A percentile compares a stretch with the other conserved stretches of the same genome.
Evolutionary conservation across 1,139 yeast species (phyloP).

Genomic region (Oligophagozyma castellii): DNA sequence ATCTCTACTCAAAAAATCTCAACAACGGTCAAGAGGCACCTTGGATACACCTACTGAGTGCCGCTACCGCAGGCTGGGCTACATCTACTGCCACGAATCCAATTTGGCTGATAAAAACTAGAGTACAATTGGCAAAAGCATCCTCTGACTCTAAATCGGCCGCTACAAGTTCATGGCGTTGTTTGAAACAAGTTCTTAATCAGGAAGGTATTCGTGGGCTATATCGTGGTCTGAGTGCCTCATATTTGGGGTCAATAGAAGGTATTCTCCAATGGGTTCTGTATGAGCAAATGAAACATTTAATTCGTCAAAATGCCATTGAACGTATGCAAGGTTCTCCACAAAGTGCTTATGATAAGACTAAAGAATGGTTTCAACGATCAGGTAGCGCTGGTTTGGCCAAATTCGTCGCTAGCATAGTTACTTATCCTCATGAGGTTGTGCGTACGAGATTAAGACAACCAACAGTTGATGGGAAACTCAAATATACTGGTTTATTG

Average conservation of each 20-base stretch:
- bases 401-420: constrained; percentile 78
- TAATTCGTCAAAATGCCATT: constrained; percentile 47
- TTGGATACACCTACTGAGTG: constrained; percentile 75
- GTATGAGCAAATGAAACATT: constrained; percentile 82
- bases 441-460: constrained; percentile 92
- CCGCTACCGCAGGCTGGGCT: constrained; percentile 87
- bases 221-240: constrained; percentile 83
- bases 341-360: constrained; percentile 49
- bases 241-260: constrained; percentile 88
- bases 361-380: constrained; percentile 86
- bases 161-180: constrained; percentile 79
- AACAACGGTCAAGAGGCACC: constrained; percentile 69
- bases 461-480: constrained; percentile 67
- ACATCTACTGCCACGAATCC: constrained; percentile 99
- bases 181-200: constrained; percentile 52
- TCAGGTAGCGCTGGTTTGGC: constrained; percentile 98
- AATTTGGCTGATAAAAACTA: constrained; percentile 94
- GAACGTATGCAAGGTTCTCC: constrained; percentile 26
- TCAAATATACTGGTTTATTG: constrained; percentile 78
- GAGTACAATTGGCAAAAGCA: constrained; percentile 75
- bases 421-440: constrained; percentile 96
- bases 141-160: constrained; percentile 30
- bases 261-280: constrained; percentile 93
- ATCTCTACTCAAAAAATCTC: constrained; percentile 46
- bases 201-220: constrained; percentile 72